Conservation (phyloP, 805 yeast genomes). For the Yarrowia keelungensis region DNA sequence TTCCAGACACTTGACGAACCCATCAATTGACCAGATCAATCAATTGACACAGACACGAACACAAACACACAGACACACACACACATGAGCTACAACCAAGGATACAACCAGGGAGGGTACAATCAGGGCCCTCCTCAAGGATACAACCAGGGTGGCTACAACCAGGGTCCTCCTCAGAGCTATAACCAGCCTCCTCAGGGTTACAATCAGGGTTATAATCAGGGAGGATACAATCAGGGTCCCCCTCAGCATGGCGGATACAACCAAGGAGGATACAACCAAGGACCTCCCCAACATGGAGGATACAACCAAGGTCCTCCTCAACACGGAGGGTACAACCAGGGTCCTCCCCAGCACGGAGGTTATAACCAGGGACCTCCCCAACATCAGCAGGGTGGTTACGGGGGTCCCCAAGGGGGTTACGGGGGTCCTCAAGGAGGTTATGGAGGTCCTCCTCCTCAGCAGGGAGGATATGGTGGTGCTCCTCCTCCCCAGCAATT, state of each 20-base stretch:
- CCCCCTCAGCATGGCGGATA: slow-evolving; percentile 18
- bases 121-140: slow-evolving; percentile 37
- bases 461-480: background rate
- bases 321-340: slow-evolving; percentile 38
- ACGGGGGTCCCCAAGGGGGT: too few species aligned
- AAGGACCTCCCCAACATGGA: slow-evolving; percentile 39
- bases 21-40: background rate
- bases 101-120: slow-evolving; percentile 36
- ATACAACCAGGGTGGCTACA: slow-evolving; percentile 36
- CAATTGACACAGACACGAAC: background rate
- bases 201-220: slow-evolving; percentile 11
- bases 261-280: slow-evolving; percentile 29
- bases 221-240: slow-evolving; percentile 23
- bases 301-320: slow-evolving; percentile 35
- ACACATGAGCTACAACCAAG: slow-evolving; percentile 36
- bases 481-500: slow-evolving; percentile 9
- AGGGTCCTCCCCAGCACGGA: slow-evolving; percentile 16
- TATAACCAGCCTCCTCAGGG: slow-evolving; percentile 27
- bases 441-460: slow-evolving; percentile 10
- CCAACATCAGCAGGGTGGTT: slow-evolving; percentile 6
- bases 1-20: too few species aligned
- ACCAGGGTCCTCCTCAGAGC: slow-evolving; percentile 28
- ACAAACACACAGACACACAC: background rate
- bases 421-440: too few species aligned
- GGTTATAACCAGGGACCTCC: slow-evolving; percentile 6